A percentile compares a stretch with the other conserved stretches of the same genome.
Conservation (phyloP, 495 filamentous ascomycete species). For the Tuber umbilicatum region DNA sequence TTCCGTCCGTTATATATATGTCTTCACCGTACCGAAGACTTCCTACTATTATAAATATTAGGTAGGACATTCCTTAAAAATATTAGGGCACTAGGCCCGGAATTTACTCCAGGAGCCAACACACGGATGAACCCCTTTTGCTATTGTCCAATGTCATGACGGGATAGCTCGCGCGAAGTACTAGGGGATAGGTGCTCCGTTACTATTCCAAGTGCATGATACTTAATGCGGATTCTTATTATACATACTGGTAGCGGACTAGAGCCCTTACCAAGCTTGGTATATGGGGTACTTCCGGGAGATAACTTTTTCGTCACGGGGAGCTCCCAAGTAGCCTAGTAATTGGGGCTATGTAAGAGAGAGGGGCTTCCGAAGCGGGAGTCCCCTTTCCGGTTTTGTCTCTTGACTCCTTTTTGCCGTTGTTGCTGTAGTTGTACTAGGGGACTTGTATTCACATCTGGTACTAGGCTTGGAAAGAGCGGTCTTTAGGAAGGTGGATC, state of each 20-base stretch:
- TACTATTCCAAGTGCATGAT: background rate
- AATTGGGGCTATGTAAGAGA: background rate
- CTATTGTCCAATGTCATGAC: background rate
- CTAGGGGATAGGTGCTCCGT: background rate
- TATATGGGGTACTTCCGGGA: background rate
- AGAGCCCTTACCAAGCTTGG: background rate
- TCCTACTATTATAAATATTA: background rate
- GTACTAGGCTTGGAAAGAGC: background rate
- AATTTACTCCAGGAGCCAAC: background rate
- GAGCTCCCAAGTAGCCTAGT: background rate
- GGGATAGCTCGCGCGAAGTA: background rate
- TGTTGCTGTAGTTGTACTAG: background rate
- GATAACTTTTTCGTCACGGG: background rate
- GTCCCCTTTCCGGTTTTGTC: background rate
- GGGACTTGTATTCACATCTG: background rate
- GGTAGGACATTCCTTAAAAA: background rate
- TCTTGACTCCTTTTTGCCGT: background rate
- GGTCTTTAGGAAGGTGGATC: background rate
- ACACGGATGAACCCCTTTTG: background rate
- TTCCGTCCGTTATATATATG: background rate
- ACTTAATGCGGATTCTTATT: background rate
- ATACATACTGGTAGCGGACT: too few species aligned
- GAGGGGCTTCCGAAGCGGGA: background rate
- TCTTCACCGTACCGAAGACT: too few species aligned
- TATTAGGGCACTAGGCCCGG: background rate